Percentiles rank a stretch among this genome's conserved stretches.
These are phyloP conservation scores for Cystobasidiaceae sp. DNA, from an alignment of 1,284 basidiomycete genomes.

Conservation along the genomic window DNA sequence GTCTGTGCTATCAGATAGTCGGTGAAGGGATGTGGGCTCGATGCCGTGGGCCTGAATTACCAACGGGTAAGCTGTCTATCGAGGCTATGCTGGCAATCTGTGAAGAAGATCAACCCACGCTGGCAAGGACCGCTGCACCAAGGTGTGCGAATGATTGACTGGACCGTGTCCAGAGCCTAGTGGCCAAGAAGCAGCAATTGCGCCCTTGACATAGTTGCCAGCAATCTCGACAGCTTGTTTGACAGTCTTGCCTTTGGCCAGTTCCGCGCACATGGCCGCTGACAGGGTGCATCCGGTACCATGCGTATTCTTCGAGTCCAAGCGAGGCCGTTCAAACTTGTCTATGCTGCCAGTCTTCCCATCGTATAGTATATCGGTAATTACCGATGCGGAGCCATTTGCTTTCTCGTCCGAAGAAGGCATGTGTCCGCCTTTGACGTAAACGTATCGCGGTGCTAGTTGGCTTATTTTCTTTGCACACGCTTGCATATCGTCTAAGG, in stretches of 20 bases:
- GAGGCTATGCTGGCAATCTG: not conserved
- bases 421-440: conserved; percentile 86
- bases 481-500: conserved; percentile 60
- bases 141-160: conserved; percentile 74
- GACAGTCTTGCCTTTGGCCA: conserved; percentile 58
- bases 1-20: conserved; percentile 59
- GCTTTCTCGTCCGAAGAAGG: conserved; percentile 44
- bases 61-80: not conserved
- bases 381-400: conserved; percentile 41
- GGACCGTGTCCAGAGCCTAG: conserved; percentile 79
- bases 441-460: conserved; percentile 58
- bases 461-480: conserved; percentile 57
- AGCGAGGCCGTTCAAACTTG: not conserved
- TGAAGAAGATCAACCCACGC: conserved; percentile 33
- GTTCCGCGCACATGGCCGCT: conserved; percentile 67
- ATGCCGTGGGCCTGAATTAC: conserved; percentile 54
- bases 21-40: conserved; percentile 66
- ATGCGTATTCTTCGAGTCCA: conserved; percentile 68
- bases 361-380: conserved; percentile 71
- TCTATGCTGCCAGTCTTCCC: conserved; percentile 32
- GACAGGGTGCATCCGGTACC: conserved; percentile 91
- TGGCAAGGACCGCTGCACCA: conserved; percentile 55
- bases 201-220: conserved; percentile 67
- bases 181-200: conserved; percentile 64
- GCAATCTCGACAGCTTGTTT: conserved; percentile 58